These are phyloP conservation scores for Anthracocystis walkeri DNA, from an alignment of 1,284 basidiomycete genomes.

Conservation along the genomic window DNA sequence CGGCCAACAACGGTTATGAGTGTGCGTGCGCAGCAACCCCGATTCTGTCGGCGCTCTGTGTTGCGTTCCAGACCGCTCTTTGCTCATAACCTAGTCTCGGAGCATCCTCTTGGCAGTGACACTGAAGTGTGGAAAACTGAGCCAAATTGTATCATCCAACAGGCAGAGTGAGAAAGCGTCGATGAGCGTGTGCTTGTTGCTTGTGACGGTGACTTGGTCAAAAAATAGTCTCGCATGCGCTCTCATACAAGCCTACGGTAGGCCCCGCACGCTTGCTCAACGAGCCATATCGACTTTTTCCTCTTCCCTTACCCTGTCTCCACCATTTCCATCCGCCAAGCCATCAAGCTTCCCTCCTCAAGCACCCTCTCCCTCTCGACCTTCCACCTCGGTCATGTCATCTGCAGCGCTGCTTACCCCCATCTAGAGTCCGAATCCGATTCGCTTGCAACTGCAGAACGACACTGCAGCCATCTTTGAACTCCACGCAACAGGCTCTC, in stretches of 20 bases:
- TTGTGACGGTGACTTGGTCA: slow-evolving; percentile 8
- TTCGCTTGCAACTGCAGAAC: not conserved
- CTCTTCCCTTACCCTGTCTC: not conserved
- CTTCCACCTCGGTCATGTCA: slow-evolving; percentile 15
- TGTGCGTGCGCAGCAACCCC: slow-evolving; percentile 19
- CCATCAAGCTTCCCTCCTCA: slow-evolving; percentile 1
- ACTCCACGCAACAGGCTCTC: slow-evolving; percentile 1
- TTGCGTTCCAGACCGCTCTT: not conserved
- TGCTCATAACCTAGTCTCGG: not conserved
- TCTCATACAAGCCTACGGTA: slow-evolving; percentile 8
- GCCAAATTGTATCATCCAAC: not conserved
- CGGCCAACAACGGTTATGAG: not conserved
- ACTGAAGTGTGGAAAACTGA: not conserved
- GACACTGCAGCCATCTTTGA: not conserved
- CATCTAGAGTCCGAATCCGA: slow-evolving; percentile 5
- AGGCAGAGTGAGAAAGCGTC: not conserved
- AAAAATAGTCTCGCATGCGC: not conserved
- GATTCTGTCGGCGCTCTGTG: slow-evolving; percentile 23
- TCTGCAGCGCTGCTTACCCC: slow-evolving; percentile 9
- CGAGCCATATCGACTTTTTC: slow-evolving; percentile 41
- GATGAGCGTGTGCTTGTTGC: not conserved
- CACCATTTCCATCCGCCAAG: slow-evolving; percentile 21
- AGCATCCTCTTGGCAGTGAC: not conserved
- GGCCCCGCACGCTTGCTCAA: slow-evolving; percentile 16
- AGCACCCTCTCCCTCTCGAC: not conserved